phyloP scores from a whole-genome alignment of 1,284 basidiomycete genomes.

The Rhodotorula sp. region DNA sequence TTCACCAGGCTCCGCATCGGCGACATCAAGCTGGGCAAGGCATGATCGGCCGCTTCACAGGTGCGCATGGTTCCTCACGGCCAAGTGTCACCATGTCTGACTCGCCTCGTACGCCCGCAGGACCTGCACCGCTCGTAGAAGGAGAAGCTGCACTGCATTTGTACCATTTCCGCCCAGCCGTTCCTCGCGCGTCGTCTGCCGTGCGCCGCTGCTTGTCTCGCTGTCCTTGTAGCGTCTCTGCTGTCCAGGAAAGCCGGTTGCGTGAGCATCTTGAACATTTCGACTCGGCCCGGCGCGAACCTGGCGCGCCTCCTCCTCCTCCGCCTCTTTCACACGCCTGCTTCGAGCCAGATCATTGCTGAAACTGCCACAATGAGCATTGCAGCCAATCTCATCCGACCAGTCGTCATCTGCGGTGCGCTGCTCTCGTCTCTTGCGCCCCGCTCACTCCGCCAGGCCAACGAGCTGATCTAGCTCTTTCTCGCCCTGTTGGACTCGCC shows the following conservation, averaged over 20 bases:
- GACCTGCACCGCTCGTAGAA: background rate
- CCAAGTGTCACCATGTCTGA: background rate
- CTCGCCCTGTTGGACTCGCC: background rate
- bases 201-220: background rate
- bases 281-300: too few species aligned
- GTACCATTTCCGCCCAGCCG: background rate
- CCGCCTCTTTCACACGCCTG: background rate
- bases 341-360: too few species aligned
- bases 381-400: conserved; percentile 16
- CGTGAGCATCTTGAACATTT: too few species aligned
- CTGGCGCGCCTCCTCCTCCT: background rate
- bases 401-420: conserved; percentile 39
- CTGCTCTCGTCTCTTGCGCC: background rate
- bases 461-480: background rate
- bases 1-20: conserved; percentile 66
- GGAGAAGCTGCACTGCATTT: background rate
- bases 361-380: background rate
- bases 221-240: too few species aligned
- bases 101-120: background rate
- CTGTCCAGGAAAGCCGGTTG: too few species aligned
- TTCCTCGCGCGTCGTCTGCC: background rate
- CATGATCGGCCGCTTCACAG: background rate
- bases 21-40: conserved; percentile 53
- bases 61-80: background rate
- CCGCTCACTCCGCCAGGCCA: background rate